Conservation (phyloP, 1,284 basidiomycete genomes). For the Spongispora temasekensis region DNA sequence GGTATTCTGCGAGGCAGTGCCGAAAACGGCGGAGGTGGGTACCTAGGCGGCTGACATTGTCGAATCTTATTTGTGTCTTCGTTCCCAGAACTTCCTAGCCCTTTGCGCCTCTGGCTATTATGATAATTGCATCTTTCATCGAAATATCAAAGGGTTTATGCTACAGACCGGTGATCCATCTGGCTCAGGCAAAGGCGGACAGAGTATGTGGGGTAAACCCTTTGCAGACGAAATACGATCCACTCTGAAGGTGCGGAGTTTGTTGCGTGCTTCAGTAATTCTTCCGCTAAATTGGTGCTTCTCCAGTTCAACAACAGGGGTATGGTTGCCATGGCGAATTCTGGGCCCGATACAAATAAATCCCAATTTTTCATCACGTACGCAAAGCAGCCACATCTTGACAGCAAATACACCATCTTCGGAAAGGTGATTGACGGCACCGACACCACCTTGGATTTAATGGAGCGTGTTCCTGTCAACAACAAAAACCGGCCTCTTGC, state of each 20-base stretch:
- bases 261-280: not conserved
- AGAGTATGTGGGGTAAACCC: constrained; percentile 85
- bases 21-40: constrained; percentile 87
- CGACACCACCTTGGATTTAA: constrained; percentile 85
- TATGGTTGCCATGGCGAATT: constrained; percentile 96
- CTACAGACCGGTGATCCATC: constrained; percentile 88
- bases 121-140: constrained; percentile 86
- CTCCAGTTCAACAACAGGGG: constrained; percentile 87
- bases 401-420: constrained; percentile 94
- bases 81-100: constrained; percentile 94
- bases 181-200: constrained; percentile 79
- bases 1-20: constrained; percentile 95
- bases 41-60: constrained; percentile 10
- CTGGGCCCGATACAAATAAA: constrained; percentile 92
- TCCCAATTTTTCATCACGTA: constrained; percentile 96
- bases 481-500: constrained; percentile 86
- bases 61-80: constrained; percentile 6
- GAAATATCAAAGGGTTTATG: constrained; percentile 97
- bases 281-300: not conserved
- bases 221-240: constrained; percentile 90
- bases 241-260: constrained; percentile 76
- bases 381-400: constrained; percentile 87
- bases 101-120: constrained; percentile 91
- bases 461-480: constrained; percentile 90
- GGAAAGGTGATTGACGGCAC: constrained; percentile 94